These are phyloP conservation scores for Botryotinia globosa DNA, from an alignment of 2,329 filamentous ascomycete genomes.

Conservation along the genomic window DNA sequence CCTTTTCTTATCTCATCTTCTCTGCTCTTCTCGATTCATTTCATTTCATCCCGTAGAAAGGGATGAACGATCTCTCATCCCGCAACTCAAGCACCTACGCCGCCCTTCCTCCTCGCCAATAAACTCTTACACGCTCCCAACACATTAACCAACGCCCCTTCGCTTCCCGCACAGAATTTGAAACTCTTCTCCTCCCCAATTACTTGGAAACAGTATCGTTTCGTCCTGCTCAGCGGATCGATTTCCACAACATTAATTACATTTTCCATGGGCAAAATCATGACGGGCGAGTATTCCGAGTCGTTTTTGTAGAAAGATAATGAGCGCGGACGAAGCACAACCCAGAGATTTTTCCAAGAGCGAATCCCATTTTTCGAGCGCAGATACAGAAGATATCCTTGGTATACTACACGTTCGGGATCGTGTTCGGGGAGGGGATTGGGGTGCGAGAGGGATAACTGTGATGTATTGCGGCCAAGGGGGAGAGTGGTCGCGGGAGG, in stretches of 20 bases:
- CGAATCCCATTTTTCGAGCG: conserved; percentile 79
- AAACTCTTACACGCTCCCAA: conserved; percentile 90
- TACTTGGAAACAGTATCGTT: conserved; percentile 83
- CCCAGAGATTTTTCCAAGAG: conserved; percentile 95
- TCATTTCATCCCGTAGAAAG: too few species aligned
- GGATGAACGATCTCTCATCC: background rate
- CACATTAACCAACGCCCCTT: conserved; percentile 79
- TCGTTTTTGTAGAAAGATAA: conserved; percentile 92
- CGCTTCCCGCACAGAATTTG: conserved; percentile 72
- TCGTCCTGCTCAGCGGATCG: conserved; percentile 80
- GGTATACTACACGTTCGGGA: conserved; percentile 86
- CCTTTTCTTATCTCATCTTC: background rate
- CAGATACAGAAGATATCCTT: conserved; percentile 83
- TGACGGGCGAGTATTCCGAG: conserved; percentile 80
- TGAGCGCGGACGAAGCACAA: conserved; percentile 79
- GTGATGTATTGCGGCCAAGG: conserved; percentile 56
- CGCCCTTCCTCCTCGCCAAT: conserved; percentile 65
- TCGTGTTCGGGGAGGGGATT: conserved; percentile 51
- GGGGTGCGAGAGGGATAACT: conserved; percentile 54
- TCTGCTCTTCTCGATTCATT: too few species aligned
- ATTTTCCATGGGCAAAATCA: conserved; percentile 73
- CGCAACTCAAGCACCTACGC: conserved; percentile 18
- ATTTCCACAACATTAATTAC: conserved; percentile 92
- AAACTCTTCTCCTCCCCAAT: conserved; percentile 90
- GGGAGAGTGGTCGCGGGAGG: conserved; percentile 37